Conservation (phyloP, 371 early-diverging fungal genomes). For the Mortierella sp. region DNA sequence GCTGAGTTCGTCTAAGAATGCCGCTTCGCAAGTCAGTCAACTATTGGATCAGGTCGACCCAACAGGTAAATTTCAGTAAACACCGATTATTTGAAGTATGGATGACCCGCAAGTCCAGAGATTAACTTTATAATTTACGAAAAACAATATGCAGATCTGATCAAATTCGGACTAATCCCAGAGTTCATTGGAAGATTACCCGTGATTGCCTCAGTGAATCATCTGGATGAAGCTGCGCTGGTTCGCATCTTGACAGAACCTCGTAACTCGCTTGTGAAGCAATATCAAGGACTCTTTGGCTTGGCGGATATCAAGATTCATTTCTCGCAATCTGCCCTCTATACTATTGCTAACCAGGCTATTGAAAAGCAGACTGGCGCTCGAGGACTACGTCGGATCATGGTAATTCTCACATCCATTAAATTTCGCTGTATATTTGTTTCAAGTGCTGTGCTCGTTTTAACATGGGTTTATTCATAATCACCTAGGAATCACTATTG, state of each 20-base stretch:
- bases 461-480: neutral
- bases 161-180: slow-evolving; percentile 91
- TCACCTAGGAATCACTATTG: slow-evolving; percentile 72
- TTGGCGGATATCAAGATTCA: slow-evolving; percentile 76
- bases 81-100: neutral
- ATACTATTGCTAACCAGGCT: slow-evolving; percentile 79
- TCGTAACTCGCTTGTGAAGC: slow-evolving; percentile 85
- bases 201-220: slow-evolving; percentile 86
- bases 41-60: slow-evolving; percentile 79
- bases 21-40: slow-evolving; percentile 34
- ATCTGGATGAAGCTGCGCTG: slow-evolving; percentile 76
- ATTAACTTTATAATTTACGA: neutral
- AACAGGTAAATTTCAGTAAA: slow-evolving; percentile 56
- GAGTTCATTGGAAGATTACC: slow-evolving; percentile 93
- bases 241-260: slow-evolving; percentile 88
- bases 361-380: slow-evolving; percentile 91
- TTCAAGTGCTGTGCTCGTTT: neutral
- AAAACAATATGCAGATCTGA: slow-evolving; percentile 69
- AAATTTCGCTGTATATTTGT: neutral
- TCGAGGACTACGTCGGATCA: slow-evolving; percentile 87
- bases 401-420: slow-evolving; percentile 61
- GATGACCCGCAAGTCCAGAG: neutral
- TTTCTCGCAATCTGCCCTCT: slow-evolving; percentile 80
- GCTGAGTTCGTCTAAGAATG: slow-evolving; percentile 30
- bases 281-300: slow-evolving; percentile 84